Percentiles rank a stretch among this genome's conserved stretches.
These are phyloP conservation scores for Talaromyces nanjingensis DNA, from an alignment of 495 filamentous ascomycete genomes.

Conservation along the genomic window DNA sequence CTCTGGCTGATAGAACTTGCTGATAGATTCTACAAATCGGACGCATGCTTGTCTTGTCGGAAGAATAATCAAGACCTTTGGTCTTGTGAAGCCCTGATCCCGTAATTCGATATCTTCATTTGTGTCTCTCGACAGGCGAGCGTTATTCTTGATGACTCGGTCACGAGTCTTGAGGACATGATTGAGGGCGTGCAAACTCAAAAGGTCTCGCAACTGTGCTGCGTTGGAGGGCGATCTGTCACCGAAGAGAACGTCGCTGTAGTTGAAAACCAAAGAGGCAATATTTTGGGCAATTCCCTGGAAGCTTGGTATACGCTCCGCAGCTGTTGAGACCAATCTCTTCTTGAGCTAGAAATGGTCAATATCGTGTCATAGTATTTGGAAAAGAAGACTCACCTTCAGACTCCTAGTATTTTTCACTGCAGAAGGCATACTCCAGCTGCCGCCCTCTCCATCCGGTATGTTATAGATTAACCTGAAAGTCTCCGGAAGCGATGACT, in stretches of 20 bases:
- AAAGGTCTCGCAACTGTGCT: conserved; percentile 57
- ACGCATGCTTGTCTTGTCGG: conserved; percentile 83
- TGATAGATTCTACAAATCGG: conserved; percentile 66
- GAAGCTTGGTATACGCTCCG: conserved; percentile 27
- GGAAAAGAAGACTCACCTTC: conserved; percentile 22
- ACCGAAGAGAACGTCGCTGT: conserved; percentile 74
- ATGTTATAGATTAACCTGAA: conserved; percentile 36
- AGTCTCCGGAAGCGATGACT: conserved; percentile 37
- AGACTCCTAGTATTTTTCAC: conserved; percentile 30
- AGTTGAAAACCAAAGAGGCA: conserved; percentile 52
- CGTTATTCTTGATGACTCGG: conserved; percentile 84
- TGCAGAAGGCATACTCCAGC: conserved; percentile 22
- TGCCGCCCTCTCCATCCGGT: conserved; percentile 23
- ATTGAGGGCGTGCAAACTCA: conserved; percentile 80
- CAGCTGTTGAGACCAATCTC: conserved; percentile 31
- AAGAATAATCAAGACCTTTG: conserved; percentile 82
- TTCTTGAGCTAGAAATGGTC: conserved; percentile 33
- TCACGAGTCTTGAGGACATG: conserved; percentile 93
- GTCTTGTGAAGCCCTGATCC: conserved; percentile 93
- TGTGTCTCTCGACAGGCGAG: conserved; percentile 55
- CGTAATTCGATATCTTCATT: conserved; percentile 67
- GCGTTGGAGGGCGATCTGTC: conserved; percentile 60
- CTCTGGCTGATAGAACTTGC: conserved; percentile 65
- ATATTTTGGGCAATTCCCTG: conserved; percentile 26
- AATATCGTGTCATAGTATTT: neutral